Evolutionary conservation across 1,284 basidiomycete species (phyloP), one percentile per base, ranked within the genome.

Genomic region (Cerioporus squamosus): DNA sequence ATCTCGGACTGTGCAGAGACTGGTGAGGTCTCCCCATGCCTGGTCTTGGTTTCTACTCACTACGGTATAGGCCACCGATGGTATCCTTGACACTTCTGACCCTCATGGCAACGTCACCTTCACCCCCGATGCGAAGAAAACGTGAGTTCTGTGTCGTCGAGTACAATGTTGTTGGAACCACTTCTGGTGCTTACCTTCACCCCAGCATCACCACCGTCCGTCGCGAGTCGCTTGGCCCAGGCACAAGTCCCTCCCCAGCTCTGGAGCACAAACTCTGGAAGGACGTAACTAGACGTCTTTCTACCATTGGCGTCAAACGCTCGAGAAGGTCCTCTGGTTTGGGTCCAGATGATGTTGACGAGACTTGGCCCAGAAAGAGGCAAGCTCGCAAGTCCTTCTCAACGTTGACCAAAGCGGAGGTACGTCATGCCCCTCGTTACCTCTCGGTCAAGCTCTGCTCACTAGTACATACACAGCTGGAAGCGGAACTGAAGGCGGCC

Each of bases 91-190:
- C 7, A 61, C 70, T 8, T 68, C 72, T 20, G 66, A 72, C 24
- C 60, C 65, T 51, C 59, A 61, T 51, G 77, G 76, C 14, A 73
- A 71, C 38, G 67, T 82, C 4, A 66, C 73, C 7, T 68, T 84
- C 56, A 82, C 81, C 18, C 68, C 75, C 0, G 66, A 70, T 20
- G 81, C 78, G 2, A 81, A 78, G 71, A 81, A 79, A 70, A 70
- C 70, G 81, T 83, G 65, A 51, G 77, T 68, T 24, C 26, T 10
- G 20, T 6, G 8, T 24, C 17, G 26, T 9, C n/a, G 33, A 10
- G 8, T 36, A 1, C 33, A 36, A 12, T 36, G 33, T 15, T 3
- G 14, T 36, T 12, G 33, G 33, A 8, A 1, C 12, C 33, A 36
- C 33, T 10, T 36, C 33, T 36, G 39, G 38, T 48, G 42, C 24